Evolutionary conservation across 257 asterid species (phyloP).

Genomic region (Paulownia fortunei): DNA sequence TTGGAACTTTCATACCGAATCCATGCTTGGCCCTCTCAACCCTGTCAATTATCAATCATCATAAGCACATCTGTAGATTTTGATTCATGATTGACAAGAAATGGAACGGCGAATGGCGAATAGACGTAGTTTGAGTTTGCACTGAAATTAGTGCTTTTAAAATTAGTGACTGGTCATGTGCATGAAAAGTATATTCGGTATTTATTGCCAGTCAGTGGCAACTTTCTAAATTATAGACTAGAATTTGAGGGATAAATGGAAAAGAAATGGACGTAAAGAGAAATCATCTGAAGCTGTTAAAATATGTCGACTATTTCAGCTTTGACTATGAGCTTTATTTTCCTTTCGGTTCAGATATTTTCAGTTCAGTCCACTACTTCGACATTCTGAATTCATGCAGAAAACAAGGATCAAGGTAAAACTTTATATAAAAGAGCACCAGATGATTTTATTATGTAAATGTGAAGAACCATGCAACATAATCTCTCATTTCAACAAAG

Average conservation of each 20-base stretch:
- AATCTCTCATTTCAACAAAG: neutral
- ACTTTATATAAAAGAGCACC: too few species aligned
- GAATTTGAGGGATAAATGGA: neutral
- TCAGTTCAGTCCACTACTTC: too few species aligned
- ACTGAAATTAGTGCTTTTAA: too few species aligned
- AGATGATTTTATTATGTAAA: too few species aligned
- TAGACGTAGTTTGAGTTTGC: neutral
- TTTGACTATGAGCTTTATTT: too few species aligned
- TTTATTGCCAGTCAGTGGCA: neutral
- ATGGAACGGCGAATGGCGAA: neutral
- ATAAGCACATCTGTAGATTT: neutral
- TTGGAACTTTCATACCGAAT: conserved; percentile 93
- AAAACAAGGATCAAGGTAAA: too few species aligned
- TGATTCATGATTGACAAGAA: neutral
- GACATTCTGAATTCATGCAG: too few species aligned
- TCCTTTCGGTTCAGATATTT: too few species aligned
- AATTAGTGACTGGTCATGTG: neutral
- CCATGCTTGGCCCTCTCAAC: conserved; percentile 82
- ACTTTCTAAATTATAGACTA: neutral
- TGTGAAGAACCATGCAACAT: neutral
- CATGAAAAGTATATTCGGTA: neutral
- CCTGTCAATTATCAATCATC: conserved; percentile 53
- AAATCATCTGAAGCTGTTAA: neutral
- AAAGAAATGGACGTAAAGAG: neutral
- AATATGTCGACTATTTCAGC: too few species aligned